Evolutionary conservation across 768 basidiomycete species (phyloP).

Genomic region (Sporobolomyces phaffii): DNA sequence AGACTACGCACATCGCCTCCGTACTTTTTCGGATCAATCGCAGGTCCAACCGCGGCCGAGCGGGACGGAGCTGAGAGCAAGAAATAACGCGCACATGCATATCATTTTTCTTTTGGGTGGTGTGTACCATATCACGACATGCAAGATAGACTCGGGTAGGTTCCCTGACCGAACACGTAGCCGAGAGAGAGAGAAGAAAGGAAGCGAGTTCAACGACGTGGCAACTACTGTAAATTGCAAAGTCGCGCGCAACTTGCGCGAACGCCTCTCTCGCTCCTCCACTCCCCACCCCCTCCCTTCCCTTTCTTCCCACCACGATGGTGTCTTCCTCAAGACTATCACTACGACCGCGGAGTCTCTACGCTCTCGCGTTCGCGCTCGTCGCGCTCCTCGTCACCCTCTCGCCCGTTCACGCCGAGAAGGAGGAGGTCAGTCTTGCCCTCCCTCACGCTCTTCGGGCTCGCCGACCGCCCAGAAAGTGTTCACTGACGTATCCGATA

Average conservation of each 20-base stretch:
- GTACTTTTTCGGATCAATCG: no score
- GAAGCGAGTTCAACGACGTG: background rate
- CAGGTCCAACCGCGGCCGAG: no score
- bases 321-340: background rate
- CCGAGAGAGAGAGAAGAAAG: background rate
- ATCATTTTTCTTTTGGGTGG: no score
- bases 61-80: no score
- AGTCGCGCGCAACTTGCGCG: background rate
- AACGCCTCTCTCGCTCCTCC: background rate
- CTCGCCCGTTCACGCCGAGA: slow-evolving; percentile 22
- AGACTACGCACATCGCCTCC: no score
- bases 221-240: background rate
- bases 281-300: background rate
- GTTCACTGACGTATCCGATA: background rate
- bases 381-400: slow-evolving; percentile 28
- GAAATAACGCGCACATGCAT: no score
- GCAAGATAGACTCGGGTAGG: no score
- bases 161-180: no score
- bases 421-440: slow-evolving; percentile 27
- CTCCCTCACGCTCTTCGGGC: background rate
- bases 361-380: slow-evolving; percentile 21
- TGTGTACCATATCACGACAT: no score
- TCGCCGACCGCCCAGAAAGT: background rate
- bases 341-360: slow-evolving; percentile 12
- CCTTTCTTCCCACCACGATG: background rate